These are phyloP conservation scores for Jacaranda mimosifolia DNA, from an alignment of 257 asterid genomes.

Conservation along the genomic window DNA sequence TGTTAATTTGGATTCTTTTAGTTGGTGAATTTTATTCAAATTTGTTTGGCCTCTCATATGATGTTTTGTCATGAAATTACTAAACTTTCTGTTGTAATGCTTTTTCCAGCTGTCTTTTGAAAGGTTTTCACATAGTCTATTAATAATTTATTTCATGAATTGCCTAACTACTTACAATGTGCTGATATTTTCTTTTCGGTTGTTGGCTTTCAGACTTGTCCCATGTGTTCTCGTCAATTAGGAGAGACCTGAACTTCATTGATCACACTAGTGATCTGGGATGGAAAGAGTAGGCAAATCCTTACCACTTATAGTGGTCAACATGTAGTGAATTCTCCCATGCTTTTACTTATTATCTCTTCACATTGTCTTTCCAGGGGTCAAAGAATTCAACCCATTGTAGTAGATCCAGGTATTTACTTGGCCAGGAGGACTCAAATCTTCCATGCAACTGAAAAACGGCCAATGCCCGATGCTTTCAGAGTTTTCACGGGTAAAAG, in stretches of 20 bases:
- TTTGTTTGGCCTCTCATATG: constrained; percentile 2
- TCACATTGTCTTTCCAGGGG: constrained; percentile 58
- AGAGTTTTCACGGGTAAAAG: constrained; percentile 81
- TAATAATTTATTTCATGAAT: constrained; percentile 23
- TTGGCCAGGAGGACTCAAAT: constrained; percentile 89
- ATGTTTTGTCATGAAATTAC: constrained; percentile 10
- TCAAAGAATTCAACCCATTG: constrained; percentile 83
- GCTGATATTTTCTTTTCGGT: constrained; percentile 17
- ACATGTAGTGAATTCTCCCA: not conserved
- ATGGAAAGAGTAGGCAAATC: constrained; percentile 97
- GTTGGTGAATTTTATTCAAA: not conserved
- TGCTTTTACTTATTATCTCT: constrained; percentile 36
- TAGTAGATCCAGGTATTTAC: constrained; percentile 93
- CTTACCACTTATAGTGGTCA: constrained; percentile 37
- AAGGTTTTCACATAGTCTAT: constrained; percentile 1
- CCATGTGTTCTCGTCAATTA: constrained; percentile 89
- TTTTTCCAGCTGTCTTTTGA: not conserved
- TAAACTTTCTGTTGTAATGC: not conserved
- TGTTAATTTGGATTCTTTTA: too few species aligned
- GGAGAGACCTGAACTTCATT: constrained; percentile 90
- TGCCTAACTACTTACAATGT: not conserved
- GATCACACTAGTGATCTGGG: constrained; percentile 97
- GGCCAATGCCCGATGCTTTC: constrained; percentile 93
- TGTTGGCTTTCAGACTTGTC: constrained; percentile 72
- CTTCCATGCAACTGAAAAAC: constrained; percentile 90